Evolutionary conservation across 2,329 filamentous ascomycete species (phyloP), one percentile per base, ranked within the genome.

Genomic region (Simplicillium sp.): DNA sequence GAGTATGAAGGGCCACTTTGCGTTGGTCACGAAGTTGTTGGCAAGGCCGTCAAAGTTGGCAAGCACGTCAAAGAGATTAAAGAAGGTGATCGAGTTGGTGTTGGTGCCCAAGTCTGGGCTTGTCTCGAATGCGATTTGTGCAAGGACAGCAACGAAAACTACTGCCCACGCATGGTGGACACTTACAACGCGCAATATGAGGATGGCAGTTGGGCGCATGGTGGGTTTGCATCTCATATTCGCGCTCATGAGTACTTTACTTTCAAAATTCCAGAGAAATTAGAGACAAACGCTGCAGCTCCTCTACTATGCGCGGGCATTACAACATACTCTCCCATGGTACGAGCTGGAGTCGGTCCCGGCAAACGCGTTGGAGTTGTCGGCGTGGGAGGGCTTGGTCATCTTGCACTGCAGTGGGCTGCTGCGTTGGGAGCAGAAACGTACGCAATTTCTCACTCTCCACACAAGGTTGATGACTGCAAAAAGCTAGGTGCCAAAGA

Each of bases 271-370:
- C 75, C 74, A 0, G 71, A 76, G n/a, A 56, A 54, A 1, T 58
- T 79, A 9, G 57, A 65, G 7, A 66, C 66, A 0, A 66, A 70
- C 28, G 54, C 65, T 2, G 71, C 68, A 0, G 75, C 84, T 2
- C 84, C 85, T 1, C 78, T 92, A 66, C 69, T 90, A 20, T 90
- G 86, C 54, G 86, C 79, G 2, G 86, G 87, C 2, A 71, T 90
- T 39, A 92, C 86, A 0, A 73, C 82, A 0, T 92, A 75, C 55
- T 73, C 74, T 4, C 85, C 86, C 0, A 61, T 92, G 13, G 71
- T 72, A 38, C 71, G 80, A 20, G 78, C 84, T 29, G 77, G 75
- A 2, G 71, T 77, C 29, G 84, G 84, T 0, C 80, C 81, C 0
- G 84, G 84, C 4, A 85, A 84, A 58, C 69, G 62, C 4, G 81